Percentiles rank a stretch among this genome's conserved stretches.
phyloP scores from a whole-genome alignment of 2,329 filamentous ascomycete genomes.

The Coleophoma crateriformis region DNA sequence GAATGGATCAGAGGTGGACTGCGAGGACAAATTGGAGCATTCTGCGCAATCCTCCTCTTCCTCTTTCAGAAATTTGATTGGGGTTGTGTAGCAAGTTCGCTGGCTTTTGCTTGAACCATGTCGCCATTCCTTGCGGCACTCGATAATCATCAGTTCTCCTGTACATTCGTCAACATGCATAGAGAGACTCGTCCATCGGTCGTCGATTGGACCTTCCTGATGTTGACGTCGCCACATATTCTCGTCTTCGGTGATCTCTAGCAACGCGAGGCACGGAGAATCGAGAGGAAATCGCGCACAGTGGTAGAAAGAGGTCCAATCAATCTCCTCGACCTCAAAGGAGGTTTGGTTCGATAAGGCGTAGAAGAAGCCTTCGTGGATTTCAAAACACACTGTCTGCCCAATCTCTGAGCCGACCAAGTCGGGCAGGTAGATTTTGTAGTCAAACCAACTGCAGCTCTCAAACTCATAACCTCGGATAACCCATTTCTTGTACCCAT shows the following conservation, averaged over 20 bases:
- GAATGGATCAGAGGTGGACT: neutral
- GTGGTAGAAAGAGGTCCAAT: conserved; percentile 66
- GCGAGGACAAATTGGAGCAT: neutral
- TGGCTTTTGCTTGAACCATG: conserved; percentile 49
- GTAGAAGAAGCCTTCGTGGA: conserved; percentile 62
- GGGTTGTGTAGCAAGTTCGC: conserved; percentile 60
- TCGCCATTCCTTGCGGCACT: conserved; percentile 65
- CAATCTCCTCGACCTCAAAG: conserved; percentile 55
- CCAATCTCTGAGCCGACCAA: conserved; percentile 62
- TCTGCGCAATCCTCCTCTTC: conserved; percentile 6
- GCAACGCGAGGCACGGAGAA: conserved; percentile 30
- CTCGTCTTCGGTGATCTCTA: conserved; percentile 37
- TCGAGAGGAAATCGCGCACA: conserved; percentile 57
- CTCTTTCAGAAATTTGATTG: conserved; percentile 36
- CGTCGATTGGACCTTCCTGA: conserved; percentile 65
- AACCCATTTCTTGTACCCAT: conserved; percentile 58
- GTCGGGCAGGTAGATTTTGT: conserved; percentile 46
- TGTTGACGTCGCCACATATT: conserved; percentile 62
- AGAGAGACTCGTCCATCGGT: conserved; percentile 65
- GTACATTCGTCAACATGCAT: conserved; percentile 55
- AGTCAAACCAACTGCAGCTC: conserved; percentile 31
- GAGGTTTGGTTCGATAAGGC: conserved; percentile 61
- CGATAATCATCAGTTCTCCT: conserved; percentile 54
- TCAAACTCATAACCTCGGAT: conserved; percentile 47
- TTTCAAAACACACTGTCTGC: conserved; percentile 65